Evolutionary conservation across 306 rosid species (phyloP), one percentile per base, ranked within the genome.

Genomic region (Herpetospermum pedunculosum): DNA sequence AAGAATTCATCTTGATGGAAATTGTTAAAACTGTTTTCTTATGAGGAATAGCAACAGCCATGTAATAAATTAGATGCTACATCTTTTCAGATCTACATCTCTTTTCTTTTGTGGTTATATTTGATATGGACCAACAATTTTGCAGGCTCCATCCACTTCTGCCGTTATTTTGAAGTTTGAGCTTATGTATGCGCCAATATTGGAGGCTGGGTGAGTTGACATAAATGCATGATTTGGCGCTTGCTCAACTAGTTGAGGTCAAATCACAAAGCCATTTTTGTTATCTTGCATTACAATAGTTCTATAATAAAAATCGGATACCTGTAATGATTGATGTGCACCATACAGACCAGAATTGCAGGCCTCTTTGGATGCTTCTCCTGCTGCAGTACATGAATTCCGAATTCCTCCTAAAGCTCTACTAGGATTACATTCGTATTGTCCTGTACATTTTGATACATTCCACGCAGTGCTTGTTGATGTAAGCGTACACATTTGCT

Each of bases 91-190:
- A 47, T 67, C 26, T 74, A 2, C 28, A 15, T 74, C 16, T 44
- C 50, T 21, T 54, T 63, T 21, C 29, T 68, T 40, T 48, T 29
- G 72, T 35, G 69, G 63, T 75, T 63, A 28, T 64, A 72, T 47
- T 75, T 77, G 44, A 78, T 70, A 68, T 77, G 77, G 47, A 54
- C 29, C 77, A 60, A 75, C 75, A 53, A 2, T 38, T 65, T 80
- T 85, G 54, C 87, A 94, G 97, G 97, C 88, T 67, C 83, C 85
- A 49, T 63, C 90, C 38, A 80, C 82, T 62, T 80, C 89, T 76
- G 88, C 95, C 18, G 87, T 87, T 79, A 81, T 94, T 85, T 77
- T 94, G 85, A 94, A 91, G 85, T 91, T 94, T 83, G 99, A 94
- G 87, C 96, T 94, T 74, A 72, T 89, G 84, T 88, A 86, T 87